Evolutionary conservation across 306 rosid genomes (phyloP).

Genomic region (Comarum palustre): DNA sequence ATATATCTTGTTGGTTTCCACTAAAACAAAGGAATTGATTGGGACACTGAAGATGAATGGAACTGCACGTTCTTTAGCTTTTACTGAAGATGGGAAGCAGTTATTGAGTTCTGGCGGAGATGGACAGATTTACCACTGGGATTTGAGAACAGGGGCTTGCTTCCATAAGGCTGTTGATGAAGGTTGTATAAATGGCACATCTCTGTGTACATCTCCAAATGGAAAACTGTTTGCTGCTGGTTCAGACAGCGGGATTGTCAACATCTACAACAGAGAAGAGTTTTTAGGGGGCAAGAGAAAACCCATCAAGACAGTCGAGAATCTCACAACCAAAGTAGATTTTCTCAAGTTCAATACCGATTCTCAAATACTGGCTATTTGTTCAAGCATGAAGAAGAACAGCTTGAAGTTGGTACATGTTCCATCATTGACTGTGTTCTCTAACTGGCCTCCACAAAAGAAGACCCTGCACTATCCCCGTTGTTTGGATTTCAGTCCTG

Average conservation of each 20-base stretch:
- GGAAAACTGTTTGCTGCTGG: constrained; percentile 55
- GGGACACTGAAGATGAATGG: constrained; percentile 96
- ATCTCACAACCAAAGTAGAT: constrained; percentile 51
- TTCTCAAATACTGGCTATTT: constrained; percentile 58
- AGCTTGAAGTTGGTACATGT: constrained; percentile 71
- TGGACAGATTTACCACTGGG: constrained; percentile 93
- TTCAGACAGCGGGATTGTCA: constrained; percentile 55
- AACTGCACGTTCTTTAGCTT: constrained; percentile 70
- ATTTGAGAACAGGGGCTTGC: constrained; percentile 76
- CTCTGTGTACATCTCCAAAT: constrained; percentile 51
- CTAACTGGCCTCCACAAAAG: constrained; percentile 72
- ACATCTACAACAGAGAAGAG: constrained; percentile 51
- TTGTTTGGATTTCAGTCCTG: constrained; percentile 79
- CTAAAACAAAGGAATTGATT: constrained; percentile 73
- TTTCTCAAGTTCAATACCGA: constrained; percentile 55
- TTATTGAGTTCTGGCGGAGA: constrained; percentile 80
- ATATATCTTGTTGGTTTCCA: constrained; percentile 76
- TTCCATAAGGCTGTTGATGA: constrained; percentile 61
- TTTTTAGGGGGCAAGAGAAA: constrained; percentile 61
- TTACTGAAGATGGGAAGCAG: constrained; percentile 65
- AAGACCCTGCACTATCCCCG: constrained; percentile 53
- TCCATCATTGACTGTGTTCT: constrained; percentile 68
- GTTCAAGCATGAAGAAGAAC: constrained; percentile 66
- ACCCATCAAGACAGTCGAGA: constrained; percentile 50
- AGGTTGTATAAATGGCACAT: constrained; percentile 52